Conservation (phyloP, 805 yeast genomes). For the Kregervanrija pseudodelftensis region DNA sequence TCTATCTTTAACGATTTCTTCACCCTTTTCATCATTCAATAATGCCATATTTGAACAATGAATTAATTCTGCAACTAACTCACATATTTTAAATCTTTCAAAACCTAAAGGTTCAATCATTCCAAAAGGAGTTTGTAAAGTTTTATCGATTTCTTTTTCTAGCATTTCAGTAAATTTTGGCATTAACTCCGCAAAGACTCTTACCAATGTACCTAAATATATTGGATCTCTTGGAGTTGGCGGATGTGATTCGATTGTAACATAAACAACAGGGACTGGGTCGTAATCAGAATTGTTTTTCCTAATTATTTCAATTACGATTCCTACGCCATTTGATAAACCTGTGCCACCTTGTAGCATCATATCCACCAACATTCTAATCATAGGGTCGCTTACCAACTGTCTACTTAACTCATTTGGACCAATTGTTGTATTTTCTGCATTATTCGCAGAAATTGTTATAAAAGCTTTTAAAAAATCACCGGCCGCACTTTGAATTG, state of each 20-base stretch:
- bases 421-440: constrained; percentile 87
- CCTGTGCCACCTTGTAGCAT: constrained; percentile 85
- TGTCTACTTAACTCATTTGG: constrained; percentile 93
- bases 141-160: constrained; percentile 29
- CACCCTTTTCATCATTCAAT: constrained; percentile 71
- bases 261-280: constrained; percentile 73
- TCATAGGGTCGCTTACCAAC: constrained; percentile 67
- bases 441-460: constrained; percentile 87
- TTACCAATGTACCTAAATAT: constrained; percentile 79
- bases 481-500: constrained; percentile 88
- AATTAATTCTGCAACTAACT: constrained; percentile 84
- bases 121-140: constrained; percentile 59
- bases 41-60: constrained; percentile 98
- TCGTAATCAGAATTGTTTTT: constrained; percentile 97
- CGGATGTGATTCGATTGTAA: constrained; percentile 81
- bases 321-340: constrained; percentile 88
- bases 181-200: constrained; percentile 67
- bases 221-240: constrained; percentile 92
- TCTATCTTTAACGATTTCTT: constrained; percentile 56
- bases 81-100: constrained; percentile 85
- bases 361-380: constrained; percentile 59
- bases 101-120: constrained; percentile 74
- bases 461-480: constrained; percentile 92
- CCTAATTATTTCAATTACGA: constrained; percentile 87
- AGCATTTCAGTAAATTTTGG: constrained; percentile 63